Conservation (phyloP, 768 basidiomycete genomes). For the Rickenella mellea region DNA sequence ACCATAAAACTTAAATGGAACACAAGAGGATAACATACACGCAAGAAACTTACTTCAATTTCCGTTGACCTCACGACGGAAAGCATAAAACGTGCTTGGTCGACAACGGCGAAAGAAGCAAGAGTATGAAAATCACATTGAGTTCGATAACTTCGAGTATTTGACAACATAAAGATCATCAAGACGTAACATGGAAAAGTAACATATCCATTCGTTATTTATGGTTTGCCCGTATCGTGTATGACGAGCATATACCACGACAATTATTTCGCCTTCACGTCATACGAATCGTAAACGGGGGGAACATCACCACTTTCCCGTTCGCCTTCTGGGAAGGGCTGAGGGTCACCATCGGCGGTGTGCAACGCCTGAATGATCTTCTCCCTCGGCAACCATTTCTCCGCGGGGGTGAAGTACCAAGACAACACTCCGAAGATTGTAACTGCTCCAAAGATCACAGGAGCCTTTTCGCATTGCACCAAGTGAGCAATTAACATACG, state of each 20-base stretch:
- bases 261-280: not conserved
- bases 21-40: no score
- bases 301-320: not conserved
- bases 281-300: not conserved
- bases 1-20: no score
- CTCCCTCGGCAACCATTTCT: constrained; percentile 70
- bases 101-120: no score
- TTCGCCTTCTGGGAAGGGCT: not conserved
- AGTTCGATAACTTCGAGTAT: no score
- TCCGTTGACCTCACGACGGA: constrained; percentile 30
- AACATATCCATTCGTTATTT: not conserved
- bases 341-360: constrained; percentile 8
- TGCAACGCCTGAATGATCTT: constrained; percentile 43
- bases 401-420: constrained; percentile 73
- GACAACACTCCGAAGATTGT: constrained; percentile 68
- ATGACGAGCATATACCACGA: not conserved
- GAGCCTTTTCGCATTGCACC: constrained; percentile 34
- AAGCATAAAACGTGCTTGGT: no score
- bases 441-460: constrained; percentile 70
- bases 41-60: constrained; percentile 3
- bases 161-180: no score
- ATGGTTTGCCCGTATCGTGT: not conserved
- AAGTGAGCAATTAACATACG: constrained; percentile 1
- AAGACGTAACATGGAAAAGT: no score
- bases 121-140: no score